Evolutionary conservation across 2,329 filamentous ascomycete genomes (phyloP), one percentile per base, ranked within the genome.

Genomic region (Fusarium papillatum): DNA sequence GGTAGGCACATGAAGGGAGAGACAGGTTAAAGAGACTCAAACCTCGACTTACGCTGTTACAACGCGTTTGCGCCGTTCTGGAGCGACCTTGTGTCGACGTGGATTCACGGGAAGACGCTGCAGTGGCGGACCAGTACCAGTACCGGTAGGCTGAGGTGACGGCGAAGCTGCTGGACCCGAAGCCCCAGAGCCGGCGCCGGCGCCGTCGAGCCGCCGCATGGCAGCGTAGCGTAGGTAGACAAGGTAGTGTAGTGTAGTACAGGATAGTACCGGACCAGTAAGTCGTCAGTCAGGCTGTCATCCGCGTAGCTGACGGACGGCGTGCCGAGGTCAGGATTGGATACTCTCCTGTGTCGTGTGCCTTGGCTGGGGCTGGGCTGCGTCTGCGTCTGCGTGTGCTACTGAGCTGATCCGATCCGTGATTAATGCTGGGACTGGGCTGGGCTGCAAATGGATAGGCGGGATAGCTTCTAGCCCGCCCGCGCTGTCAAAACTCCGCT

Each of bases 101-200:
- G 87, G 87, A 76, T 89, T 88, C 74, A 89, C 87, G 34, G 87
- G 87, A 73, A 89, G 81, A 65, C 87, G 84, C 66, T 85, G 81
- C 36, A 76, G 76, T 46, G 80, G 78, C 72, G 76, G 78, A 43
- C 39, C 48, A 43, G 43, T 22, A 48, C 13, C 43, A 22, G 43
- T 24, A 46, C 43, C 43, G 24, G 75, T 74, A 50, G 80, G 77
- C 71, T 75, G 79, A 71, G 64, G 64, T 43, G 64, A 43, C 60
- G 61, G 50, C 46, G 73, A 48, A 39, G 66, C 73, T 61, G 61
- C 31, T 62, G 65, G 41, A 41, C 22, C 64, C 41, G 65, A 62
- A 19, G 38, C 55, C 39, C 24, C 38, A 50, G 64, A 57, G 60
- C 76, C 60, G 55, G 38, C 41, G 55, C 31, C 38, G 60, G 64